Base-by-base conservation (phyloP, 495 filamentous ascomycete genomes). In the Haplographium delicatum region DNA sequence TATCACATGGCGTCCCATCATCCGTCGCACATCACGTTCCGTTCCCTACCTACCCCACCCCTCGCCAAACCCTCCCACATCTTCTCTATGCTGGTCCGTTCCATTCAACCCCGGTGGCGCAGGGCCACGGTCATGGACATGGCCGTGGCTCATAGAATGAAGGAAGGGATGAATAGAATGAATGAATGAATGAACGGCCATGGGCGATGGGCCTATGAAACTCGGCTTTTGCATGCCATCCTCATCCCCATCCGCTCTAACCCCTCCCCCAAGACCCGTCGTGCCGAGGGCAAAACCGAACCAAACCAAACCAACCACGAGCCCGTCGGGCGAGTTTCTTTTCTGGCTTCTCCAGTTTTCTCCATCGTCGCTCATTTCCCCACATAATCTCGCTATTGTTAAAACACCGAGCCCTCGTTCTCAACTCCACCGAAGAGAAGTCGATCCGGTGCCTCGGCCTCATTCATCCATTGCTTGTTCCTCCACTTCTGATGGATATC, bases 321-420 rank as follows among this genome's bases (percentile, higher is more conserved):
- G 33, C 18, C 18, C n/a, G 25, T 41, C 25, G 31, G 31, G 19
- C 27, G 30, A n/a, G n/a, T n/a, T 35, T 50, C 20, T 24, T 10
- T 3, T 18, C 45, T 24, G 8, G 23, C 31, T 10, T 11, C 28
- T 44, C 24, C n/a, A n/a, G 7, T 31, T 8, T 44, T 44, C 42
- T 44, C 42, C 42, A 44, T 13, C 19, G 16, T 42, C 18, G 20
- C 39, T 24, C 20, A 27, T 41, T 41, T 27, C 47, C 44, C 46
- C 47, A 45, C 28, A 50, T 33, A 42, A n/a, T 25, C 35, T 59
- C 51, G 51, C 51, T 59, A 41, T 55, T 31, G 28, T 7, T 53
- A 50, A 53, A 56, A 28, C 34, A 48, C 49, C 50, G 38, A 45
- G 42, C 37, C 37, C 44, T 51, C 54, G 54, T 42, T 40, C 49